Percentiles rank a stretch among this genome's conserved stretches.
Evolutionary conservation across 2,329 filamentous ascomycete species (phyloP).

Genomic region (Aureobasidium pullulans): DNA sequence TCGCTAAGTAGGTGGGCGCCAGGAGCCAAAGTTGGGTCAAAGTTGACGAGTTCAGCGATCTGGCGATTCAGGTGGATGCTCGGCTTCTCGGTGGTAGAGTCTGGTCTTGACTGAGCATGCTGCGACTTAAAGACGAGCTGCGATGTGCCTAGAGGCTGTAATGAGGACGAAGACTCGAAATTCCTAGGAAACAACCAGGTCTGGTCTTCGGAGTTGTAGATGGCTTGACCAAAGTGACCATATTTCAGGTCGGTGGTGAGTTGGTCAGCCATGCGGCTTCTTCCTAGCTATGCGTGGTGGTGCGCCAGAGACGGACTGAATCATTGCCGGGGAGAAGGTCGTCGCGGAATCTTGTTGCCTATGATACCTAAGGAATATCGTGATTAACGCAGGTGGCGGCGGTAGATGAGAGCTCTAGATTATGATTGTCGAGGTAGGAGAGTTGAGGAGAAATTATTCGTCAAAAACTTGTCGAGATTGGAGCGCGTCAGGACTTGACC

Average conservation of each 20-base stretch:
- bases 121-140: background rate
- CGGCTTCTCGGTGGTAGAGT: constrained; percentile 16
- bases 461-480: constrained; percentile 12
- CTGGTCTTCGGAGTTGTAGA: constrained; percentile 41
- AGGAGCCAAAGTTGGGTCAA: background rate
- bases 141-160: constrained; percentile 23
- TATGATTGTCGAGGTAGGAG: background rate
- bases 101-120: background rate
- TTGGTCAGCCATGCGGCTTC: constrained; percentile 52
- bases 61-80: background rate
- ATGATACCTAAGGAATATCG: background rate
- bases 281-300: constrained; percentile 14
- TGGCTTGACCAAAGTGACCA: constrained; percentile 46
- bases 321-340: constrained; percentile 14
- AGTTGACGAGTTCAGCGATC: background rate
- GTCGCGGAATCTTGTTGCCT: background rate
- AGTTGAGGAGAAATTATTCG: constrained; percentile 4
- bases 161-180: constrained; percentile 20
- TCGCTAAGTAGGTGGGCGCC: background rate
- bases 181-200: constrained; percentile 43
- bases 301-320: constrained; percentile 7
- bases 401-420: background rate
- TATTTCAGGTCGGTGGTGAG: constrained; percentile 42
- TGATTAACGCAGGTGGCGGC: background rate
- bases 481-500: constrained; percentile 3